phyloP scores from a whole-genome alignment of 2,329 filamentous ascomycete genomes.

The Pezicula carpinea region DNA sequence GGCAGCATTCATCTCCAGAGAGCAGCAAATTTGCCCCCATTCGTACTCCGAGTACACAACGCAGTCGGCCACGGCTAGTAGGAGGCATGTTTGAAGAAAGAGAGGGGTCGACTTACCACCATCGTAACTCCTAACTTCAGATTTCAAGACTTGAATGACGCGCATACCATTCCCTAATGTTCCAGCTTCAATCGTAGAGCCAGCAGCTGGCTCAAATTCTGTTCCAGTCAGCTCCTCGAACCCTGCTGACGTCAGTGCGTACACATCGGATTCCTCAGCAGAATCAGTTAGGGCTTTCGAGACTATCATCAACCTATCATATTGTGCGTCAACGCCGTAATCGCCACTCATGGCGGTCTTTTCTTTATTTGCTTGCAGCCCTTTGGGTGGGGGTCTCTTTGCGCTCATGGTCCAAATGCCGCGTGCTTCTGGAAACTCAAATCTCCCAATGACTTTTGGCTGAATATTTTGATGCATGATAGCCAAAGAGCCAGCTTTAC shows the following conservation, averaged over 20 bases:
- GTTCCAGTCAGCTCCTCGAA: slow-evolving; percentile 75
- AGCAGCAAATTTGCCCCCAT: slow-evolving; percentile 10
- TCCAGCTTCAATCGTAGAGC: slow-evolving; percentile 79
- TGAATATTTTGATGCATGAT: slow-evolving; percentile 75
- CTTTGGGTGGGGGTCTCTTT: slow-evolving; percentile 61
- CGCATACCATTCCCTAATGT: slow-evolving; percentile 75
- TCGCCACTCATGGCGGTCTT: slow-evolving; percentile 45
- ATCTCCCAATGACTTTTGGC: slow-evolving; percentile 64
- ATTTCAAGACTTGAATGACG: slow-evolving; percentile 82
- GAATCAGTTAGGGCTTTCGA: slow-evolving; percentile 61
- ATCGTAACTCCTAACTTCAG: slow-evolving; percentile 87
- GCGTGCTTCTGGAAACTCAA: slow-evolving; percentile 67
- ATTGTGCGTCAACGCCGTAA: slow-evolving; percentile 55
- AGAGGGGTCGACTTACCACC: slow-evolving; percentile 56
- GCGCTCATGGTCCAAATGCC: slow-evolving; percentile 78
- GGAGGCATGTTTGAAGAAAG: slow-evolving; percentile 2
- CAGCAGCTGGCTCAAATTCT: slow-evolving; percentile 88
- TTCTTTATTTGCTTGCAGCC: slow-evolving; percentile 41
- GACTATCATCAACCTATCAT: slow-evolving; percentile 79
- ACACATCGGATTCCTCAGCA: slow-evolving; percentile 74
- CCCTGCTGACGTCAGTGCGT: slow-evolving; percentile 66
- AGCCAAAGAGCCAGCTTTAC: slow-evolving; percentile 64
- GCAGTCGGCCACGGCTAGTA: neutral
- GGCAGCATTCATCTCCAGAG: slow-evolving; percentile 1
- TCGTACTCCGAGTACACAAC: slow-evolving; percentile 5